phyloP scores from a whole-genome alignment of 495 filamentous ascomycete genomes.

The Tetracladium setigerum region DNA sequence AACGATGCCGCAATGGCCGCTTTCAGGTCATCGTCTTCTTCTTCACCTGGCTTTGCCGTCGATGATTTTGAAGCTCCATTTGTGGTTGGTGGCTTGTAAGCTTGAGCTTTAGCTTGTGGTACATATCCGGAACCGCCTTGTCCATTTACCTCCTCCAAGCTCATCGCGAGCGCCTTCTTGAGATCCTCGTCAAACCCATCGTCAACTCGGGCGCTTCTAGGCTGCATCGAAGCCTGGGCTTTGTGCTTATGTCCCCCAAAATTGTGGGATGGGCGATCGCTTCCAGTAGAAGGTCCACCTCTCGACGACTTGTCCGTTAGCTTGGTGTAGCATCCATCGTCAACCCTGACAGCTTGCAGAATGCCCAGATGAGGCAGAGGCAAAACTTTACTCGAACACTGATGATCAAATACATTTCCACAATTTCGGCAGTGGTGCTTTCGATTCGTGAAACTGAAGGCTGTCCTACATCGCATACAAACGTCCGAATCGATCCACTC shows the following conservation, averaged over 20 bases:
- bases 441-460: slow-evolving; percentile 95
- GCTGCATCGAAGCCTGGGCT: slow-evolving; percentile 63
- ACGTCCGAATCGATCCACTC: slow-evolving; percentile 98
- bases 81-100: slow-evolving; percentile 22
- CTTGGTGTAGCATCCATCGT: slow-evolving; percentile 90
- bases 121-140: slow-evolving; percentile 59
- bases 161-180: slow-evolving; percentile 90
- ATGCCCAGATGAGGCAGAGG: slow-evolving; percentile 92
- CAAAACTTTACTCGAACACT: slow-evolving; percentile 84
- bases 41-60: slow-evolving; percentile 46
- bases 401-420: slow-evolving; percentile 90
- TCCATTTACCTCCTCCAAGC: slow-evolving; percentile 81
- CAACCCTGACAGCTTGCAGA: slow-evolving; percentile 84
- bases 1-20: slow-evolving; percentile 96
- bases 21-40: slow-evolving; percentile 89
- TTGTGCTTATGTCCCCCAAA: slow-evolving; percentile 12
- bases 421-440: slow-evolving; percentile 98
- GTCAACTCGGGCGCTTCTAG: slow-evolving; percentile 75
- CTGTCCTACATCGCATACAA: slow-evolving; percentile 92
- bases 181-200: slow-evolving; percentile 89
- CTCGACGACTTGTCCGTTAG: slow-evolving; percentile 66
- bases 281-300: slow-evolving; percentile 20
- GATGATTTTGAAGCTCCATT: slow-evolving; percentile 34
- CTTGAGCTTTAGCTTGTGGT: slow-evolving; percentile 44
- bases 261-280: slow-evolving; percentile 15